Conservation (phyloP, 805 yeast species). For the Kurtzmaniella fragi region DNA sequence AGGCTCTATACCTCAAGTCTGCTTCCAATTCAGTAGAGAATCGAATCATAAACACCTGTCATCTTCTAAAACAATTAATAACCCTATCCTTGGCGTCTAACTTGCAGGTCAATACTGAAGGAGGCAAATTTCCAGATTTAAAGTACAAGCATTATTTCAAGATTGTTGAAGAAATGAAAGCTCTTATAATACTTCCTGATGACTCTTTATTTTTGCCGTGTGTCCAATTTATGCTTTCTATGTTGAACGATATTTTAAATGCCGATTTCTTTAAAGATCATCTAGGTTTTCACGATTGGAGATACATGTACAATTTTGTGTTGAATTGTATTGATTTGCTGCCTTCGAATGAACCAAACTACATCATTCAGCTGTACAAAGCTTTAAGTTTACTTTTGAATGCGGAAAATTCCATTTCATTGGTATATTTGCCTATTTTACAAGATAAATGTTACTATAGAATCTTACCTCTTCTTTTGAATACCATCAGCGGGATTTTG, state of each 20-base stretch:
- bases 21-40: neutral
- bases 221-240: conserved; percentile 19
- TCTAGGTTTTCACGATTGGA: conserved; percentile 24
- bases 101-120: neutral
- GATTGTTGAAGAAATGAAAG: conserved; percentile 12
- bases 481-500: conserved; percentile 11
- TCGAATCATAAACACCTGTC: neutral
- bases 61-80: conserved; percentile 2
- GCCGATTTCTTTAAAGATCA: conserved; percentile 27
- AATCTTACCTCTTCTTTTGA: conserved; percentile 13
- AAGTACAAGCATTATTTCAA: conserved; percentile 18
- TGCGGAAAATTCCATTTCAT: conserved; percentile 13
- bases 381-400: conserved; percentile 18
- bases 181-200: conserved; percentile 11
- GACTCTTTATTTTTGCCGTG: conserved; percentile 14
- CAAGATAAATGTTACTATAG: conserved; percentile 13
- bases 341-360: conserved; percentile 11
- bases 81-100: conserved; percentile 18
- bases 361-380: conserved; percentile 15
- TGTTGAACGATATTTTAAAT: conserved; percentile 15
- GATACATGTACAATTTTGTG: conserved; percentile 16
- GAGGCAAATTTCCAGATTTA: conserved; percentile 7
- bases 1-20: conserved; percentile 9
- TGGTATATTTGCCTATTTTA: conserved; percentile 14
- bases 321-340: conserved; percentile 12